These are phyloP conservation scores for Botrytis hyacinthi DNA, from an alignment of 2,329 filamentous ascomycete species.

Conservation along the genomic window DNA sequence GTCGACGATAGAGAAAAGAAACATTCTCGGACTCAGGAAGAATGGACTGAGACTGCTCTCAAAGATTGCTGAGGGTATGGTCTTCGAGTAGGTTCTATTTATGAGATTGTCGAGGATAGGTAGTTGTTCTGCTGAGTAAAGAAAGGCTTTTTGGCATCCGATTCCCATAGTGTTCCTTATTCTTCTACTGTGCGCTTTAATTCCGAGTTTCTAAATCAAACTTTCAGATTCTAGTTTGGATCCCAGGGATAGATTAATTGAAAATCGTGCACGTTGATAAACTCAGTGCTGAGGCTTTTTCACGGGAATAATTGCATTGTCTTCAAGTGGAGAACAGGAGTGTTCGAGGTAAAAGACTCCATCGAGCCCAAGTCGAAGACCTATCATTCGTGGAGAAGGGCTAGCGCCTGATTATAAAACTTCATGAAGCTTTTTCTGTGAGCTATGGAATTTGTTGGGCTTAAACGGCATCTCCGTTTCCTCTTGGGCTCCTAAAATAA, in stretches of 20 bases:
- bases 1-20: constrained; percentile 27
- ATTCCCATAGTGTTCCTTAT: not conserved
- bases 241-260: not conserved
- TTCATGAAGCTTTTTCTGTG: not conserved
- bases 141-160: not conserved
- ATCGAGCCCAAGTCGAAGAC: not conserved
- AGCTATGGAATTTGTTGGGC: not conserved
- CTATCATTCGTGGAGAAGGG: not conserved
- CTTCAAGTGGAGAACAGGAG: not conserved
- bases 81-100: not conserved
- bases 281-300: not conserved
- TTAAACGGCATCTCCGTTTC: not conserved
- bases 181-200: not conserved
- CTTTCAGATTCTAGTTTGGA: not conserved
- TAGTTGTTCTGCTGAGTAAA: not conserved
- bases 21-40: constrained; percentile 4
- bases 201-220: not conserved
- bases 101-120: not conserved
- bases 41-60: not conserved
- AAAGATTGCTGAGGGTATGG: not conserved
- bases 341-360: not conserved
- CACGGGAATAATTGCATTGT: not conserved
- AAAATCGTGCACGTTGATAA: not conserved
- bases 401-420: not conserved
- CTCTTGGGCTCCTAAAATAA: not conserved